A percentile compares a stretch with the other conserved stretches of the same genome.
Evolutionary conservation across 139 green algal species (phyloP).

Genomic region (Raphidocelis subcapitata): DNA sequence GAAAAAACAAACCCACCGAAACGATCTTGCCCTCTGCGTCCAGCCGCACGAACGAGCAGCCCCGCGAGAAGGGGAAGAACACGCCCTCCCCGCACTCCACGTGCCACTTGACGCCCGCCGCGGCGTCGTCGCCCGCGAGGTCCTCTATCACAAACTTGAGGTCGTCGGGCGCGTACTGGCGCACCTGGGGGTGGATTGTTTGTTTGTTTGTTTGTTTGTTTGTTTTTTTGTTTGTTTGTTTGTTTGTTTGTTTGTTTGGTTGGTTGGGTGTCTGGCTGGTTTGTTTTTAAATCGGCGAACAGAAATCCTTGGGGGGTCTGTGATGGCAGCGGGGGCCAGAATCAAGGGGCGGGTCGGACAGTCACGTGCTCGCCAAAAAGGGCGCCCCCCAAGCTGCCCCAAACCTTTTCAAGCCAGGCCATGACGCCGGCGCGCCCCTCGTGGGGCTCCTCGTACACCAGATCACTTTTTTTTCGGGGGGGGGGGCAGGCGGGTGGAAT

Average conservation of each 20-base stretch:
- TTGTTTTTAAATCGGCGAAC: background rate
- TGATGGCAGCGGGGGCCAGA: slow-evolving; percentile 4
- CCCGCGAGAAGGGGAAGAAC: slow-evolving; percentile 79
- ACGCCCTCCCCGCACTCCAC: slow-evolving; percentile 62
- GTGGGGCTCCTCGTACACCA: slow-evolving; percentile 77
- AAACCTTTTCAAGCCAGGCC: slow-evolving; percentile 62
- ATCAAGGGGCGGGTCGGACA: background rate
- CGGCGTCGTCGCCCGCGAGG: slow-evolving; percentile 55
- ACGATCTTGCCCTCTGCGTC: slow-evolving; percentile 64
- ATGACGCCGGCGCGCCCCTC: slow-evolving; percentile 49
- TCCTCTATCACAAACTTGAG: slow-evolving; percentile 78
- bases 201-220: background rate
- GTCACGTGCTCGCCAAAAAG: no score
- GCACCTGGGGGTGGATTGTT: slow-evolving; percentile 29
- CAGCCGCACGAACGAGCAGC: slow-evolving; percentile 72
- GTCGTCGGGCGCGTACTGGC: slow-evolving; percentile 50
- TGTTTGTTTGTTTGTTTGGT: background rate
- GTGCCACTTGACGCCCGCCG: slow-evolving; percentile 76
- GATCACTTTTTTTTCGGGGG: slow-evolving; percentile 23
- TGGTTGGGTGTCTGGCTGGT: no score
- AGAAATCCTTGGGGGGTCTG: background rate
- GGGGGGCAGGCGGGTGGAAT: background rate
- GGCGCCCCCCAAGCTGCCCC: no score
- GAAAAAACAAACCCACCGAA: background rate
- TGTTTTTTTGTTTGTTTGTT: background rate